These are phyloP conservation scores for Limonium bicolor DNA, from an alignment of 148 eudicot species.

Conservation along the genomic window DNA sequence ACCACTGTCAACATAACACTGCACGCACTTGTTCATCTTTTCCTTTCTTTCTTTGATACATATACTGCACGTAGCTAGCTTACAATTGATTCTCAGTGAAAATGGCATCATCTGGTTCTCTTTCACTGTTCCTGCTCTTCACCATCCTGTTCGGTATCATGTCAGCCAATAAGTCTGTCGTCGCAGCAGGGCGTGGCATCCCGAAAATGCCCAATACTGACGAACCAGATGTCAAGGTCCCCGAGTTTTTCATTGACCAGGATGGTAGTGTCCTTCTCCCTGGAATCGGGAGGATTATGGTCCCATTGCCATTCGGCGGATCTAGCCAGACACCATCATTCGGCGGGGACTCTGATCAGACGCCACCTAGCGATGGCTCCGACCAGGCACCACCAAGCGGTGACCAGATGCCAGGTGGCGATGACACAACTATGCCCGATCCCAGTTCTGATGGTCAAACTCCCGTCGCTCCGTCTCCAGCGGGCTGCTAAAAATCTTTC, in stretches of 20 bases:
- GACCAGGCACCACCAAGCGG: conserved; percentile 5
- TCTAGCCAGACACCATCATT: too few relatives aligned
- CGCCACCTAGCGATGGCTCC: background rate
- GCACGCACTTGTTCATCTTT: too few relatives aligned
- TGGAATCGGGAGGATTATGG: conserved; percentile 19
- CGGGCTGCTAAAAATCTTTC: too few relatives aligned
- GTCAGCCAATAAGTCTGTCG: too few relatives aligned
- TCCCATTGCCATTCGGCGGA: conserved; percentile 14
- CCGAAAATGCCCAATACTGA: background rate
- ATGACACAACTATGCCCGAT: conserved; percentile 26
- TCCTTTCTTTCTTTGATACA: too few relatives aligned
- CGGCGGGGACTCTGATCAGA: background rate
- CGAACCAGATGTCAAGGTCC: conserved; percentile 12
- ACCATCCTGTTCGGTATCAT: conserved; percentile 14
- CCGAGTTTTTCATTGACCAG: conserved; percentile 11
- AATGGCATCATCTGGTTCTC: conserved; percentile 3
- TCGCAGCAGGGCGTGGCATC: background rate
- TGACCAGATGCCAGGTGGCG: conserved; percentile 18
- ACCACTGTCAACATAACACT: too few relatives aligned
- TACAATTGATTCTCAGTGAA: too few relatives aligned
- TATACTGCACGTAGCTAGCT: too few relatives aligned
- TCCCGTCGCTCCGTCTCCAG: conserved; percentile 4
- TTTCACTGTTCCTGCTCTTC: conserved; percentile 10
- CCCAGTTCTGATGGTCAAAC: conserved; percentile 16
- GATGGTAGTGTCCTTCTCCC: conserved; percentile 29